Base-by-base conservation (phyloP, 805 yeast species). In the Starmera caribaea region DNA sequence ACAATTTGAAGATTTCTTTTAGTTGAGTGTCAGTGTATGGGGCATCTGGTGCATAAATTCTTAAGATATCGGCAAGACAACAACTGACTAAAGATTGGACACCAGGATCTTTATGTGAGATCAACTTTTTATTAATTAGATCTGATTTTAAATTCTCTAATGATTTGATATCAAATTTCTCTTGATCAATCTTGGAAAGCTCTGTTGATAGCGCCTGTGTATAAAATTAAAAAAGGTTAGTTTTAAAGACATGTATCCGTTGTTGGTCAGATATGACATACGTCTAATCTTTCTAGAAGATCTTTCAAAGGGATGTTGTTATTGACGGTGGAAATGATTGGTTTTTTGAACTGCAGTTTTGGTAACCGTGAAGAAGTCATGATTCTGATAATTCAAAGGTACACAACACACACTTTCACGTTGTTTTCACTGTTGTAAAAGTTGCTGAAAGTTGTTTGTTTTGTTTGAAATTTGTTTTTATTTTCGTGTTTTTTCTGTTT, bases 1-100 rank as follows among this genome's bases (percentile, higher is more conserved):
- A 75, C 8, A 84, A 65, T 46, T 69, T 73, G 62, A 88, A 86
- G 15, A 86, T 71, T 4, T 67, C 78, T 1, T 76, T 64, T 31
- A 88, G 64, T 47, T 81, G 79, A 2, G 63, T 45, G 17, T 78
- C 76, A 2, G 82, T 75, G 58, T 72, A 88, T 4, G 97, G 96
- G 7, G 96, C 95, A 54, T 88, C 85, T 0, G 96, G 96, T 1
- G 95, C 96, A 51, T 71, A 81, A 13, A 89, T 57, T 42, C 95
- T 66, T 33, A 88, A 59, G 9, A 89, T 65, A 54, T 88, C 95
- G 6, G 87, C 69, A 8, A 87, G 45, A 45, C 92, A 79, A 51
- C 94, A 81, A 8, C 92, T 78, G 1, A 72, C 72, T 42, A 67
- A 74, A 0, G 89, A 76, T 46, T 78, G 81, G 8, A 88, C 76